Base-by-base conservation (phyloP, 2,329 filamentous ascomycete species). In the Epichloe gansuensis region DNA sequence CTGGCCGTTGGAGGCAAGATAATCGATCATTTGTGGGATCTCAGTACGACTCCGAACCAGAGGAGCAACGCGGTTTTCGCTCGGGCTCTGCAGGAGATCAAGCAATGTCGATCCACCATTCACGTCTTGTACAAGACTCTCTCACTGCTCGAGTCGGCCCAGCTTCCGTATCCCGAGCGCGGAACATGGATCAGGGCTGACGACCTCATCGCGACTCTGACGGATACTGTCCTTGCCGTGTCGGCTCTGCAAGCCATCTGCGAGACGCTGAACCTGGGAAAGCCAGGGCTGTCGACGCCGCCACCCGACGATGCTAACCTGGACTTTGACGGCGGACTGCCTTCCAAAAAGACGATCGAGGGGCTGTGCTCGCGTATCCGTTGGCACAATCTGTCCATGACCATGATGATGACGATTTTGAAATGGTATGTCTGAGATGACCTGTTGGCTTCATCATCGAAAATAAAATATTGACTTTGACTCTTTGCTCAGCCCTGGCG, bases 301-400 rank as follows among this genome's bases (percentile, higher is more conserved):
- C 51, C 37, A 52, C 56, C 42, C 52, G 57, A 9, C 48, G 54
- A 21, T 53, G 51, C 45, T 12, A 8, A 6, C 11, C 4, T 42
- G 2, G 47, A 13, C 9, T 17, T 9, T 5, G 44, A 46, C n/a
- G 21, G 21, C 31, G 46, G 23, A 7, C n/a, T 46, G 56, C 17
- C 57, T n/a, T 59, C 57, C n/a, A 61, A 62, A 50, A 62, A 63
- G 56, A 56, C 57, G 34, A 58, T 66, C 31, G 61, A 54, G 28
- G 58, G 60, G 5, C 56, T 69, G 4, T 68, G 62, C 46, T 61
- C 64, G 2, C 60, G 67, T 5, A 62, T 69, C 8, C 62, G 64
- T 34, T 69, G 65, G 65, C 67, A 69, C 58, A 67, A 66, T 46
- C 57, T 69, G 21, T 68, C 67, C n/a, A 67, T 69, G 58, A 66